These are phyloP conservation scores for Myrica gale DNA, from an alignment of 306 rosid genomes.

Conservation along the genomic window DNA sequence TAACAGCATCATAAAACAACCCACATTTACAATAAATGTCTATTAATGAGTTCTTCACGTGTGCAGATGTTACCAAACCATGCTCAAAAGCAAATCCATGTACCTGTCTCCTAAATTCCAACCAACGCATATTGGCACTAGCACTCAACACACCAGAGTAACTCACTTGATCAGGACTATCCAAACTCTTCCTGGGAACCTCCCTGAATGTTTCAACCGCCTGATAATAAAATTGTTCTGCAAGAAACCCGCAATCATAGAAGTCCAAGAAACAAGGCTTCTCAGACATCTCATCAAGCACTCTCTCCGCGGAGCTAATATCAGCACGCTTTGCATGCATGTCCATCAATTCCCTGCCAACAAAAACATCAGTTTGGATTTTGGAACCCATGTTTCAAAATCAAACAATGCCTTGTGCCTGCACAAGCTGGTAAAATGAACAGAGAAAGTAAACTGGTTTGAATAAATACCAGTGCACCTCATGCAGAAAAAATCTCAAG, in stretches of 20 bases:
- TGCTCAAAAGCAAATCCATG: constrained; percentile 50
- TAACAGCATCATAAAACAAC: constrained; percentile 37
- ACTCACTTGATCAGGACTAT: constrained; percentile 51
- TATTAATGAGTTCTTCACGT: constrained; percentile 51
- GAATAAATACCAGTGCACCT: constrained; percentile 43
- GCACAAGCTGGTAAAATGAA: constrained; percentile 52
- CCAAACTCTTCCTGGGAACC: constrained; percentile 22
- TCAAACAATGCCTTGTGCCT: constrained; percentile 41
- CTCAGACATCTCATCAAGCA: constrained; percentile 63
- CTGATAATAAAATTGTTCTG: constrained; percentile 38
- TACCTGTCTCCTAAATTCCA: constrained; percentile 52
- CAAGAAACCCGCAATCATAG: constrained; percentile 53
- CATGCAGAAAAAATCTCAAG: constrained; percentile 43
- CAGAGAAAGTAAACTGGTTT: constrained; percentile 58
- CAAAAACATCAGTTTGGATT: constrained; percentile 36
- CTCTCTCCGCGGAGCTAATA: constrained; percentile 39
- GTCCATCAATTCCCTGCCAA: constrained; percentile 45
- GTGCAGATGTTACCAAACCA: constrained; percentile 43
- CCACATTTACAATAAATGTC: constrained; percentile 59
- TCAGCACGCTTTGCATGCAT: constrained; percentile 49
- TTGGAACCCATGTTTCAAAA: constrained; percentile 42
- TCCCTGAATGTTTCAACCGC: constrained; percentile 41
- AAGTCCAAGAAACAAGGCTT: constrained; percentile 55
- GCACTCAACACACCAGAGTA: constrained; percentile 55
- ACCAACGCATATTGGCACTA: constrained; percentile 41